Conservation (phyloP, 345 rosid species). For the Trapa incisa region DNA sequence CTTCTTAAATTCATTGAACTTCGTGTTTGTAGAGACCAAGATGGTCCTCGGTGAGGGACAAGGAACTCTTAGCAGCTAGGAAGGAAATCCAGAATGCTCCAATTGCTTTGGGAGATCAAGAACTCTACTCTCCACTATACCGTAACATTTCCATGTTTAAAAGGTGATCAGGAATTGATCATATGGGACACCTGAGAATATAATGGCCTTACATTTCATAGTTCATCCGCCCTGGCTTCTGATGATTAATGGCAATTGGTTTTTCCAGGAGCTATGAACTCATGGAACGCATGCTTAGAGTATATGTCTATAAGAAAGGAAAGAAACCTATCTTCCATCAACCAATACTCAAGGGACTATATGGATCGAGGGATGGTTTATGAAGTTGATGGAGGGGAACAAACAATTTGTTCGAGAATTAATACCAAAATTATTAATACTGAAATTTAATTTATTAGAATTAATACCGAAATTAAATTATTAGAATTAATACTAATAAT, state of each 20-base stretch:
- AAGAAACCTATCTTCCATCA: constrained; percentile 72
- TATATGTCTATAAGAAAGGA: constrained; percentile 79
- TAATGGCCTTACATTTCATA: background rate
- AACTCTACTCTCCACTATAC: constrained; percentile 70
- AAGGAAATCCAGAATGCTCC: constrained; percentile 57
- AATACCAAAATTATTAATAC: no score
- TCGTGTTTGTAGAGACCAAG: constrained; percentile 58
- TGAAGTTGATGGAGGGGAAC: constrained; percentile 86
- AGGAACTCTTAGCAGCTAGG: constrained; percentile 54
- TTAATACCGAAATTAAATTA: no score
- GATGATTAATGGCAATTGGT: constrained; percentile 1
- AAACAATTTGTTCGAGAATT: constrained; percentile 25
- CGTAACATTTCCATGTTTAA: constrained; percentile 80
- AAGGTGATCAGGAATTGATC: constrained; percentile 29
- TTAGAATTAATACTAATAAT: no score
- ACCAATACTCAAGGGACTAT: constrained; percentile 83
- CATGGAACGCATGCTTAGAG: constrained; percentile 70
- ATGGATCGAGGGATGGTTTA: constrained; percentile 98
- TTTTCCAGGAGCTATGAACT: constrained; percentile 83
- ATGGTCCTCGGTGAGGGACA: constrained; percentile 61
- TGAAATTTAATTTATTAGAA: no score
- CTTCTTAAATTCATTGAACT: background rate
- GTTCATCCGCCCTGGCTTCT: background rate
- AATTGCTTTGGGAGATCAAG: constrained; percentile 20
- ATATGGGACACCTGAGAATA: background rate